Percentiles rank a stretch among this genome's conserved stretches.
These are phyloP conservation scores for Jamesozyma spencerorum DNA, from an alignment of 805 yeast species.

Conservation along the genomic window DNA sequence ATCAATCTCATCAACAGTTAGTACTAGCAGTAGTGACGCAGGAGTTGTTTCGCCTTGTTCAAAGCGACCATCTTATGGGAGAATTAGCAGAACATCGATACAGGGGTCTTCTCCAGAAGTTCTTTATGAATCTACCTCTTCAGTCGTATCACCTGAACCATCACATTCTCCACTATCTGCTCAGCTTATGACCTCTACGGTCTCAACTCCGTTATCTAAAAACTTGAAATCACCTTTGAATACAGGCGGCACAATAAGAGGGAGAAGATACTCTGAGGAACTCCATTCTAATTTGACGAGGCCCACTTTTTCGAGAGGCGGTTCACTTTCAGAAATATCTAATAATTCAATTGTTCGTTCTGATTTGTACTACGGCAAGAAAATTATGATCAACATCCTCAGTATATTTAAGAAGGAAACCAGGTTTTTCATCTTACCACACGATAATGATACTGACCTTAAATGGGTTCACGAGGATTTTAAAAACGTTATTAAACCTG, in stretches of 20 bases:
- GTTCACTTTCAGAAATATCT: background rate
- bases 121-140: background rate
- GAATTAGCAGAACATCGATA: slow-evolving; percentile 4
- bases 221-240: slow-evolving; percentile 9
- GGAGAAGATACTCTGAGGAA: slow-evolving; percentile 18
- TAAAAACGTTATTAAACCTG: slow-evolving; percentile 29
- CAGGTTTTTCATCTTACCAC: slow-evolving; percentile 21
- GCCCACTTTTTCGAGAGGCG: background rate
- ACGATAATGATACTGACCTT: slow-evolving; percentile 10
- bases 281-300: slow-evolving; percentile 1
- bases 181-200: slow-evolving; percentile 8
- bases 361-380: slow-evolving; percentile 14
- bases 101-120: background rate
- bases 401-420: slow-evolving; percentile 24
- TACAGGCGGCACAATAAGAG: slow-evolving; percentile 1
- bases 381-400: slow-evolving; percentile 24
- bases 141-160: background rate
- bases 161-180: slow-evolving; percentile 5
- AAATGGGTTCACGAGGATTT: slow-evolving; percentile 20
- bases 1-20: slow-evolving; percentile 5
- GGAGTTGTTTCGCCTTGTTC: slow-evolving; percentile 7
- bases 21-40: background rate
- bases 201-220: slow-evolving; percentile 12
- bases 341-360: background rate
- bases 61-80: slow-evolving; percentile 4